Evolutionary conservation across 2,329 filamentous ascomycete genomes (phyloP).

Genomic region (Tolypocladium paradoxum): DNA sequence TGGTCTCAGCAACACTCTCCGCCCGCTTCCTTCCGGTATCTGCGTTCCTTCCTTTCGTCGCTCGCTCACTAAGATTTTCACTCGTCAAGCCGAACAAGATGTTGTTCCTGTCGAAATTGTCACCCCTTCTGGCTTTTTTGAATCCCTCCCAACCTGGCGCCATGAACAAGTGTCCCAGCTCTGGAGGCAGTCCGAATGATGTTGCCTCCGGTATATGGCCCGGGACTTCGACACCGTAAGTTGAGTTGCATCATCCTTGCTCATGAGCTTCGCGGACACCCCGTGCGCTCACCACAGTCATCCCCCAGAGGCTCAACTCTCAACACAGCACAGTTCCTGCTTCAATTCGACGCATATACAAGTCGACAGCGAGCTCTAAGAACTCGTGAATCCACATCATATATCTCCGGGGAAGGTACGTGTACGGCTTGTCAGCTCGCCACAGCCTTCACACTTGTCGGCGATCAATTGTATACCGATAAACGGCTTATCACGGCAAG

Average conservation of each 20-base stretch:
- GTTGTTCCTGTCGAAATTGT: background rate
- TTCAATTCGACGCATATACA: background rate
- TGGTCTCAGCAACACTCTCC: too few species aligned
- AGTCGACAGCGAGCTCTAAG: background rate
- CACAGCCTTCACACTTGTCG: background rate
- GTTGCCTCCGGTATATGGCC: background rate
- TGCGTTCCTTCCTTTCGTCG: background rate
- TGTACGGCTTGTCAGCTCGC: background rate
- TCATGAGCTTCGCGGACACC: too few species aligned
- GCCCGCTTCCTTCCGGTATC: background rate
- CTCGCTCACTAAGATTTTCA: background rate
- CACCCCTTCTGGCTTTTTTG: background rate
- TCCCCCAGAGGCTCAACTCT: background rate
- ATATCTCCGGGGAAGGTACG: background rate
- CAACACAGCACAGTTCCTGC: background rate
- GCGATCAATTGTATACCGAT: background rate
- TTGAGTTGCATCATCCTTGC: background rate
- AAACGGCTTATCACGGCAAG: background rate
- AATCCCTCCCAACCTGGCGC: background rate
- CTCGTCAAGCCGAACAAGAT: background rate
- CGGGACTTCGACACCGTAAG: background rate
- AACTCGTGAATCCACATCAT: background rate
- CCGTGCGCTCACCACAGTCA: background rate
- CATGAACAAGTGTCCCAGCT: background rate
- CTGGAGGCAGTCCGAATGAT: too few species aligned